Conservation (phyloP, 352 stramenopile species). For the Phytopythium sindhum region DNA sequence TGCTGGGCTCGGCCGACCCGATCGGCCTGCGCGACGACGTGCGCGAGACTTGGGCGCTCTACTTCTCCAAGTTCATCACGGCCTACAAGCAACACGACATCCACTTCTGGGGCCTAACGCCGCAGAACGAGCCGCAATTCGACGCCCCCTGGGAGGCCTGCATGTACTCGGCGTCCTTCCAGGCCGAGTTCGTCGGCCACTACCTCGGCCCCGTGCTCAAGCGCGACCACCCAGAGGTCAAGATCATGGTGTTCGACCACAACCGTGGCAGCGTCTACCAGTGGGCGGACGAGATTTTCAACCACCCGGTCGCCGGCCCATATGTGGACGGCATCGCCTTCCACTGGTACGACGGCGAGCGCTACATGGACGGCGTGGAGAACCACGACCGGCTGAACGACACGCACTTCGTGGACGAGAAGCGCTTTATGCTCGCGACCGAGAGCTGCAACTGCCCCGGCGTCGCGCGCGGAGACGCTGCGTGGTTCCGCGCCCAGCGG, state of each 20-base stretch:
- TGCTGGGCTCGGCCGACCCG: constrained; percentile 54
- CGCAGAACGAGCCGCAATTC: constrained; percentile 90
- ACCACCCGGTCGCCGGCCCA: constrained; percentile 47
- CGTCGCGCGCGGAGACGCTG: constrained; percentile 53
- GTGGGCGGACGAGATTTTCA: constrained; percentile 74
- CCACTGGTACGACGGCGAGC: constrained; percentile 83
- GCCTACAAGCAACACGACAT: constrained; percentile 87
- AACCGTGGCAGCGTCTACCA: constrained; percentile 76
- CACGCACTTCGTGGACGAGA: constrained; percentile 61
- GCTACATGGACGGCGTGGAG: constrained; percentile 67
- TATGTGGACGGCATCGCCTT: constrained; percentile 91
- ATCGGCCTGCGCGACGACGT: constrained; percentile 48
- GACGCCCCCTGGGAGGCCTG: constrained; percentile 73
- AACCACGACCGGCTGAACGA: constrained; percentile 75
- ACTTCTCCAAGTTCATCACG: constrained; percentile 91
- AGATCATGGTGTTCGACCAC: constrained; percentile 92
- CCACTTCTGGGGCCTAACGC: constrained; percentile 85
- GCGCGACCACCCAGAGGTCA: constrained; percentile 83
- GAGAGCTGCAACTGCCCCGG: constrained; percentile 79
- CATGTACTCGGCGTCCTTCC: constrained; percentile 40
- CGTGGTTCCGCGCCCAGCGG: constrained; percentile 84
- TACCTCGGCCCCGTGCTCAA: constrained; percentile 82
- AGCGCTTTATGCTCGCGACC: constrained; percentile 60
- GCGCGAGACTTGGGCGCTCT: constrained; percentile 78
- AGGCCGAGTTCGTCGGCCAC: constrained; percentile 80